phyloP scores from a whole-genome alignment of 805 yeast species.

The Yarrowia yakushimensis region DNA sequence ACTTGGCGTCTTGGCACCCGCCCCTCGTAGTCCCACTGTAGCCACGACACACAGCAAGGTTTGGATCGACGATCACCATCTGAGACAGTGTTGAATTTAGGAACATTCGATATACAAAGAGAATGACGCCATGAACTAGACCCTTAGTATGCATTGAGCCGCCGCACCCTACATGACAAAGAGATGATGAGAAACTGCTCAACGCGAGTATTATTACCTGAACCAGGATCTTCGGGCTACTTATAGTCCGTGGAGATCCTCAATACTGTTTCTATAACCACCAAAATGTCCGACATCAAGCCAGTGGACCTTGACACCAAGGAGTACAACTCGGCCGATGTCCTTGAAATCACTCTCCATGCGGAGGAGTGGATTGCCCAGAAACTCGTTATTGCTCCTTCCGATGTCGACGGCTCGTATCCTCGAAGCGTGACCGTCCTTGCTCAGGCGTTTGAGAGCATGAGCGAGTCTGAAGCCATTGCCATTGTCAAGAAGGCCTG shows the following conservation, averaged over 20 bases:
- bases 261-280: too few species aligned
- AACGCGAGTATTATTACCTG: background rate
- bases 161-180: too few species aligned
- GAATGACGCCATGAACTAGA: background rate
- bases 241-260: too few species aligned
- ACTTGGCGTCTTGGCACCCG: background rate
- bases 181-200: too few species aligned
- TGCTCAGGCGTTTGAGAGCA: slow-evolving; percentile 41
- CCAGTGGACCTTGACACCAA: background rate
- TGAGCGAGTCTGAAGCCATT: slow-evolving; percentile 42
- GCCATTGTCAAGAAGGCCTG: slow-evolving; percentile 43
- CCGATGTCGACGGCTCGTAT: background rate
- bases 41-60: background rate
- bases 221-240: too few species aligned
- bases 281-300: background rate
- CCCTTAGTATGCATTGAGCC: background rate
- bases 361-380: slow-evolving; percentile 1
- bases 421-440: slow-evolving; percentile 37
- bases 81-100: background rate
- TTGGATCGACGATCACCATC: background rate
- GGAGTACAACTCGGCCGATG: background rate
- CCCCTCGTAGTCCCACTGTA: background rate
- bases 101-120: background rate
- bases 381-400: slow-evolving; percentile 3
- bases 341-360: background rate